Conservation (phyloP, 768 basidiomycete genomes). For the Phanerochaete carnosa region DNA sequence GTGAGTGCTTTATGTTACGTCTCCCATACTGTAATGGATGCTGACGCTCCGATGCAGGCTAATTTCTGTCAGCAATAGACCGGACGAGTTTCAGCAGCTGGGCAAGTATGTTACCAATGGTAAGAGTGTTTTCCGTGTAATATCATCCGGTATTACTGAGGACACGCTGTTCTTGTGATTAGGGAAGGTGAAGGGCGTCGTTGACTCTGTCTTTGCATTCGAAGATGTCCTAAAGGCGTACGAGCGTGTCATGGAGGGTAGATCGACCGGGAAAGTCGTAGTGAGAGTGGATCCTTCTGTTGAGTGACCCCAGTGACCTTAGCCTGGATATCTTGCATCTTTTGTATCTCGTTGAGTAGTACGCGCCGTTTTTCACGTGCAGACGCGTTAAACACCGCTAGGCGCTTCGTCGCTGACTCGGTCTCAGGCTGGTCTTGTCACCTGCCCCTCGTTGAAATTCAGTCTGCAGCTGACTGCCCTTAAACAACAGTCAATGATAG, state of each 20-base stretch:
- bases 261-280: conserved; percentile 65
- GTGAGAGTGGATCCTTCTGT: conserved; percentile 41
- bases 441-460: background rate
- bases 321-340: background rate
- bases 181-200: conserved; percentile 50
- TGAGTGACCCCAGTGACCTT: conserved; percentile 2
- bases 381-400: background rate
- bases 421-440: background rate
- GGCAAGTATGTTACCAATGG: conserved; percentile 25
- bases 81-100: conserved; percentile 7
- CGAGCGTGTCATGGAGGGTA: conserved; percentile 50
- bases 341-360: background rate
- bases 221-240: conserved; percentile 60
- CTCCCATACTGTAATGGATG: background rate
- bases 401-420: background rate
- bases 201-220: conserved; percentile 61
- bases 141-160: background rate
- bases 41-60: background rate
- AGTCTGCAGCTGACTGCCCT: too few relatives aligned
- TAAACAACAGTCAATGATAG: too few relatives aligned
- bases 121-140: background rate
- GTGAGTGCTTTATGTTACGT: conserved; percentile 31
- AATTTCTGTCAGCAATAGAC: background rate
- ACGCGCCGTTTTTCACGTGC: background rate
- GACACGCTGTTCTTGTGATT: background rate